A percentile compares a stretch with the other conserved stretches of the same genome.
These are phyloP conservation scores for Trametes cinnabarina DNA, from an alignment of 768 basidiomycete species.

Conservation along the genomic window DNA sequence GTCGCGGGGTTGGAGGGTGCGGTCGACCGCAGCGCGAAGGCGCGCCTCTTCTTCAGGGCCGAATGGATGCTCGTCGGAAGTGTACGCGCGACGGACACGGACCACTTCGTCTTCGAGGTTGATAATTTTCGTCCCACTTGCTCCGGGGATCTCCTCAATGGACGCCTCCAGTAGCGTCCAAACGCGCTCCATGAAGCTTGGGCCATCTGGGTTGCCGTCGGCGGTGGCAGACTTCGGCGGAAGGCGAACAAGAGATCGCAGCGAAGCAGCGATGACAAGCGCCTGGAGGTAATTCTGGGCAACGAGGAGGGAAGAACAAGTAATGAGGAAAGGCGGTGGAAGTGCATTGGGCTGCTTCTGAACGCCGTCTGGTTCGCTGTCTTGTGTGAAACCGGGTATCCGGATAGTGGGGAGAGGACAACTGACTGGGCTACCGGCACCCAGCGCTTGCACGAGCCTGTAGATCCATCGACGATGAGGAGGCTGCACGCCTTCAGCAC, in stretches of 20 bases:
- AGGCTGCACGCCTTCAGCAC: conserved; percentile 5
- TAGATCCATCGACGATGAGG: conserved; percentile 19
- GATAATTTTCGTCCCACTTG: conserved; percentile 50
- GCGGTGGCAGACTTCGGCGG: conserved; percentile 24
- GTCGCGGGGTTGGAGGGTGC: conserved; percentile 58
- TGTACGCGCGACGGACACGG: conserved; percentile 42
- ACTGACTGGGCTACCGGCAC: conserved; percentile 21
- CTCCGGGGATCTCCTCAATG: conserved; percentile 40
- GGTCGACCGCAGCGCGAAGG: conserved; percentile 60
- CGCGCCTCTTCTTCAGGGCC: conserved; percentile 44
- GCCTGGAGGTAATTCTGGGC: conserved; percentile 73
- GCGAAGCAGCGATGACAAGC: conserved; percentile 58
- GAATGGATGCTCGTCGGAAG: conserved; percentile 22
- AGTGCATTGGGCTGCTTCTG: conserved; percentile 41
- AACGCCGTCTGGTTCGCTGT: not conserved
- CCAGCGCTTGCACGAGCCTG: conserved; percentile 27
- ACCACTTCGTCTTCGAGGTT: conserved; percentile 76
- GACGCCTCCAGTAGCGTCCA: conserved; percentile 66
- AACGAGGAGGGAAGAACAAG: conserved; percentile 49
- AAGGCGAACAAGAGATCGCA: conserved; percentile 54
- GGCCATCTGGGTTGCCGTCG: conserved; percentile 3
- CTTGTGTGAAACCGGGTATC: not conserved
- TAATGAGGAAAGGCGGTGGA: conserved; percentile 68
- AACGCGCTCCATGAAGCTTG: conserved; percentile 52
- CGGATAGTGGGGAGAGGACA: conserved; percentile 25